phyloP scores from a whole-genome alignment of 805 yeast species.

The Ogataea nakhonphanomensis region DNA sequence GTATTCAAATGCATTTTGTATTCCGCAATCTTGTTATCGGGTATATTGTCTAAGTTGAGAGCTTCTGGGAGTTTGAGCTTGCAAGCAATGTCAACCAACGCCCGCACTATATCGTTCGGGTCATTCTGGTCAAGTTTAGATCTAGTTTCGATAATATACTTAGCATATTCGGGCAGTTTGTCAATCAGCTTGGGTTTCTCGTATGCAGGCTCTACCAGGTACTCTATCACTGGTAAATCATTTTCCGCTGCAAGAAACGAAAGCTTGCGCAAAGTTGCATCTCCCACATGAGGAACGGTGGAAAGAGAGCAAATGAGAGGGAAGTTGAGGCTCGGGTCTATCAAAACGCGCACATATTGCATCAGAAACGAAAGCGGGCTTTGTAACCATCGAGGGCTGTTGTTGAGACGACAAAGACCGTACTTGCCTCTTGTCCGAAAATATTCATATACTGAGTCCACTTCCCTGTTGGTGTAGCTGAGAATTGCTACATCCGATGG shows the following conservation, averaged over 20 bases:
- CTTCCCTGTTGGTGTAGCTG: constrained; percentile 49
- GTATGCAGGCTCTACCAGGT: constrained; percentile 13
- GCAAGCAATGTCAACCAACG: constrained; percentile 32
- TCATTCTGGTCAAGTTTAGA: constrained; percentile 27
- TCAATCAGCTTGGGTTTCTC: constrained; percentile 9
- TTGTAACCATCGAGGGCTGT: constrained; percentile 51
- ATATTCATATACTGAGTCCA: constrained; percentile 37
- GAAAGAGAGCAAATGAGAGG: constrained; percentile 26
- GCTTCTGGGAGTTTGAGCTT: constrained; percentile 37
- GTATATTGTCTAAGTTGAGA: constrained; percentile 12
- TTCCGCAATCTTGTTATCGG: constrained; percentile 18
- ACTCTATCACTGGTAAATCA: constrained; percentile 23
- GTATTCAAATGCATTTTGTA: constrained; percentile 34
- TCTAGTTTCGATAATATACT: constrained; percentile 20
- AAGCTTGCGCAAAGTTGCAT: constrained; percentile 12
- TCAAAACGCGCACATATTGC: constrained; percentile 45
- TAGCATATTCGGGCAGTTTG: constrained; percentile 12
- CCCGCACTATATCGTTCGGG: constrained; percentile 36
- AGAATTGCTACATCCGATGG: constrained; percentile 52
- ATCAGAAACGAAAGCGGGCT: constrained; percentile 43
- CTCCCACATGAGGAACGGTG: constrained; percentile 23
- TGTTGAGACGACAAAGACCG: constrained; percentile 40
- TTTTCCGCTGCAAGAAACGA: no score
- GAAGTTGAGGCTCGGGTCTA: constrained; percentile 28
- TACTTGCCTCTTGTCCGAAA: constrained; percentile 39